Conservation (phyloP, 805 yeast genomes). For the Hanseniaspora singularis region DNA sequence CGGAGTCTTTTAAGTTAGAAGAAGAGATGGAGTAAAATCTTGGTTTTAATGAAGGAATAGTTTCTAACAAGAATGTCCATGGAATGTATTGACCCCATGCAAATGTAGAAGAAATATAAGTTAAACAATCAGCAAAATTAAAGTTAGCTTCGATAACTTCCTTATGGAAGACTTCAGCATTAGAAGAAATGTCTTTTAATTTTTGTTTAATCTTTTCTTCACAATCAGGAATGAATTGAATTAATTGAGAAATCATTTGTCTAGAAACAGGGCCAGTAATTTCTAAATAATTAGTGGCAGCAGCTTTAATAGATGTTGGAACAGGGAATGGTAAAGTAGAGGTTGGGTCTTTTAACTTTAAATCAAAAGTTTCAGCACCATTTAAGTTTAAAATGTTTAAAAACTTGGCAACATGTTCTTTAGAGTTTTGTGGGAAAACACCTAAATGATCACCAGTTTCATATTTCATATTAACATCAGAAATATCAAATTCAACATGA, state of each 20-base stretch:
- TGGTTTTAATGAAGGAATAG: slow-evolving; percentile 71
- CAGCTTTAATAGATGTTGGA: slow-evolving; percentile 83
- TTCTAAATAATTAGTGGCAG: slow-evolving; percentile 75
- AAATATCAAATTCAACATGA: slow-evolving; percentile 78
- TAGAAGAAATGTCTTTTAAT: slow-evolving; percentile 41
- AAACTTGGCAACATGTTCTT: slow-evolving; percentile 60
- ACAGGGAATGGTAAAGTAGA: slow-evolving; percentile 51
- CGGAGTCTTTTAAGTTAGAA: slow-evolving; percentile 65
- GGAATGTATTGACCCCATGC: slow-evolving; percentile 66
- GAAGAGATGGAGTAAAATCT: slow-evolving; percentile 95
- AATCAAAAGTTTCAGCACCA: slow-evolving; percentile 44
- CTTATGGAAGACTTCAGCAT: slow-evolving; percentile 55
- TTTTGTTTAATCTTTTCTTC: slow-evolving; percentile 37
- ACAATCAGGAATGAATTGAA: slow-evolving; percentile 64
- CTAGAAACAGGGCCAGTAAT: slow-evolving; percentile 90
- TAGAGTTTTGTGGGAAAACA: slow-evolving; percentile 82
- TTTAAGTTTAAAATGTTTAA: slow-evolving; percentile 49
- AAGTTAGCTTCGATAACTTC: slow-evolving; percentile 49
- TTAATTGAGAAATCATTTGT: slow-evolving; percentile 60
- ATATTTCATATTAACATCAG: slow-evolving; percentile 63
- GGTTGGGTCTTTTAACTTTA: slow-evolving; percentile 62
- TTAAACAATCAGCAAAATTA: slow-evolving; percentile 67
- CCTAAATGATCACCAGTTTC: slow-evolving; percentile 95
- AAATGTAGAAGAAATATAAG: slow-evolving; percentile 45
- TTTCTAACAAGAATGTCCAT: slow-evolving; percentile 71